Base-by-base conservation (phyloP, 2,329 filamentous ascomycete genomes). In the Fusarium tricinctum region DNA sequence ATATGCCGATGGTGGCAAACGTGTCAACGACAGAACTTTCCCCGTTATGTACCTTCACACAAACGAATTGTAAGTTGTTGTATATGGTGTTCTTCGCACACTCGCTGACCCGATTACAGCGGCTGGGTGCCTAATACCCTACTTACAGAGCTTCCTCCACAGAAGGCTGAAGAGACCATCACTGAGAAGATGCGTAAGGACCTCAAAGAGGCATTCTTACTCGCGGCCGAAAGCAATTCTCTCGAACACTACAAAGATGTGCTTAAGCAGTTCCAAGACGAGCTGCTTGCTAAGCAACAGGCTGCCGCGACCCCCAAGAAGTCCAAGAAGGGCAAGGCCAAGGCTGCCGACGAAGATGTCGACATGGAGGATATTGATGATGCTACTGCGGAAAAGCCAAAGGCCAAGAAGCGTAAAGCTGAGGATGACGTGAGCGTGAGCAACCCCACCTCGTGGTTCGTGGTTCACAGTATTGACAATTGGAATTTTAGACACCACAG, bases 41-140 rank as follows among this genome's bases (percentile, higher is more conserved):
- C 93, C 95, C 7, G 90, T 98, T 76, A 97, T 98, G 95, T 98
- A 97, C 78, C 83, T 98, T 50, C 85, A 89, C 68, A 97, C 94
- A 38, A 97, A 98, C 75, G 95, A 98, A 85, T 98, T 99, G 96
- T 99, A 83, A 88, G 95, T 89, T 28, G 28, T 14, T 20, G 19
- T 38, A 6, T 5, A 35, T 28, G 8, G 26, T 13, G 12, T 9
- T 12, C 15, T n/a, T 8, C 17, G 13, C 13, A 26, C 39, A 23
- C 13, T 23, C 22, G 40, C 50, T 72, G 53, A 66, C 70, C 55
- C 69, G 43, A 59, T 17, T 60, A 59, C 73, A 99, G 96, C 81
- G 92, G 92, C 38, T 99, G 95, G 95, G 92, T 95, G 69, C 87
- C 90, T 64, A 97, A 98, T 79, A 92, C 89, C 22, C 90, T 93